Base-by-base conservation (phyloP, 2,329 filamentous ascomycete genomes). In the Colletotrichum theobromicola region DNA sequence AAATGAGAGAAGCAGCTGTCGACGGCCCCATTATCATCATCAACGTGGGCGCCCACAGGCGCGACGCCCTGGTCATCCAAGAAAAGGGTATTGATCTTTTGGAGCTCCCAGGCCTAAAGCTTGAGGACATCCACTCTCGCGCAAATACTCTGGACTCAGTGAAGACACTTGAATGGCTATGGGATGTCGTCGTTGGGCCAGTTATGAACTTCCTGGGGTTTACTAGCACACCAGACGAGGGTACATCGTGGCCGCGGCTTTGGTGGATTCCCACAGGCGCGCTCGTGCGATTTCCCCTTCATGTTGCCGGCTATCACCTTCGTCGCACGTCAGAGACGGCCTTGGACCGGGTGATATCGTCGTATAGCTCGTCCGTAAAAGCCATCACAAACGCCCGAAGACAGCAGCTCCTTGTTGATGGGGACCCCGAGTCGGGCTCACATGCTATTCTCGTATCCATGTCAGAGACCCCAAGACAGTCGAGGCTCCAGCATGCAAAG, bases 281-380 rank as follows among this genome's bases (percentile, higher is more conserved):
- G 0, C 72, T 85, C 5, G 77, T 10, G 68, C 72, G 74, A 7
- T 78, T 84, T 24, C 83, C 82, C 12, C 55, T 84, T 9, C 82
- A 84, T 69, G 82, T 82, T 0, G 82, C 83, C 0, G 84, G 84
- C 16, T 65, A 77, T 50, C 81, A 85, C 66, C 15, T 35, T 5
- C 24, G 65, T 9, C 55, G 67, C 5, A 77, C 75, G 10, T 35
- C 34, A 1, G 70, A 82, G 13, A 81, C 80, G 0, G 81, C 81
- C 1, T 50, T 85, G 2, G 81, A 85, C 64, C 75, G 81, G 55
- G 83, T 82, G 5, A 79, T 85, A 7, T 87, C 84, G 9, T 85
- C 84, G 0, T 87, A 85, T 65, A 78, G 71, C 21, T 77, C 80
- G 2, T 84, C 84, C 2, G 64, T 85, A 34, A 82, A 80, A 71